Base-by-base conservation (phyloP, 352 stramenopile species). In the Globisporangium paddicum region DNA sequence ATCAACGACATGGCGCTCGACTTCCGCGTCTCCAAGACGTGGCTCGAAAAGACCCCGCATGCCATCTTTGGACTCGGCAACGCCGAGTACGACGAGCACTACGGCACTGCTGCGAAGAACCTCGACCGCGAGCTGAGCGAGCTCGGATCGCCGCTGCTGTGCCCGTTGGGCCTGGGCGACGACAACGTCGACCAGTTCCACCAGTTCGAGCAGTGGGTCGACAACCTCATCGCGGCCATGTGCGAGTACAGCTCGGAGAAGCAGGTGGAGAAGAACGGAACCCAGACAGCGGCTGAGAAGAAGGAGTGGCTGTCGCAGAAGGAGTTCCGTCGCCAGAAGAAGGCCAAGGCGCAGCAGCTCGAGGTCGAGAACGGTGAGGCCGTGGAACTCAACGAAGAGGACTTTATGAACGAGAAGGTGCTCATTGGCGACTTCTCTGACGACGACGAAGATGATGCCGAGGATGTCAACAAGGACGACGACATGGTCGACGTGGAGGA, bases 1-100 rank as follows among this genome's bases (percentile, higher is more conserved):
- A 78, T 96, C 16, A 80, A 79, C 21, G 89, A 97, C 60, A 96
- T 95, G 85, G 86, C 77, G 35, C 73, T 86, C 35, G 89, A 97
- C 71, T 97, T 97, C 64, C 87, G 89, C 21, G 86, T 96, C 59
- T 87, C 83, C 60, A 93, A 89, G 61, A 75, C 71, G 21, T 93
- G 84, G 82, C 72, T 97, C 9, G 68, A 66, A n/a, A 74, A 76
- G 21, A 69, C 88, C 1, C 68, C 65, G 28, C 88, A 95, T 65
- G 87, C 83, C 0, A 83, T 95, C 3, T 95, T 95, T 53, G 89
- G 87, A 8, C 71, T 96, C 30, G 89, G 89, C 56, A 96, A 93
- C 61, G 74, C 77, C 18, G 87, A 95, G 67, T 97, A 96, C 59
- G 89, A 94, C 58, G 89, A 96, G 54, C 57, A 89, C 69, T 96